Conservation (phyloP, 768 basidiomycete genomes). For the Boletus subcaerulescens region DNA sequence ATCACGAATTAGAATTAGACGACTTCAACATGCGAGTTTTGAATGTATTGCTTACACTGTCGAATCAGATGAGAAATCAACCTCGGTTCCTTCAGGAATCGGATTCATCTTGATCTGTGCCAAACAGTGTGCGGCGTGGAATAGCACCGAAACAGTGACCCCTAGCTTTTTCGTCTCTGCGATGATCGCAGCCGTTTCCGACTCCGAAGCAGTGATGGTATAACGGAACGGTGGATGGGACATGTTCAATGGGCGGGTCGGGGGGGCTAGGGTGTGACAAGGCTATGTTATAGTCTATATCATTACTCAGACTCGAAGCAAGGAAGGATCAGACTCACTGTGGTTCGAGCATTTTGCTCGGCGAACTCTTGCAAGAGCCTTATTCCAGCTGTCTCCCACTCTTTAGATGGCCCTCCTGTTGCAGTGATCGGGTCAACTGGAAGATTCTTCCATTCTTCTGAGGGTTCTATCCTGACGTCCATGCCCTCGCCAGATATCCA, state of each 20-base stretch:
- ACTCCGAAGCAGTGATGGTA: not conserved
- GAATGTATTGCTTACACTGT: slow-evolving; percentile 9
- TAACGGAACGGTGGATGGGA: slow-evolving; percentile 8
- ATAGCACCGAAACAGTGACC: slow-evolving; percentile 12
- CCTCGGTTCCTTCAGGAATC: slow-evolving; percentile 6
- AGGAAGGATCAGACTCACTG: slow-evolving; percentile 4
- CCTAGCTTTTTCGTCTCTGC: slow-evolving; percentile 10
- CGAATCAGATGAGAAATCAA: slow-evolving; percentile 9
- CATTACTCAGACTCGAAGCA: not conserved
- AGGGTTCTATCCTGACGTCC: slow-evolving; percentile 6
- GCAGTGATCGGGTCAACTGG: slow-evolving; percentile 26
- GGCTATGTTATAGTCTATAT: not conserved
- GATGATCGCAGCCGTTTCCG: slow-evolving; percentile 11
- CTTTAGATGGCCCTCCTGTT: slow-evolving; percentile 18
- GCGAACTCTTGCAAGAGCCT: slow-evolving; percentile 13
- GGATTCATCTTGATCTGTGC: slow-evolving; percentile 23
- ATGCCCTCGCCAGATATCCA: slow-evolving; percentile 20
- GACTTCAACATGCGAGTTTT: no score
- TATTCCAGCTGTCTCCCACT: slow-evolving; percentile 16
- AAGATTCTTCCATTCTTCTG: slow-evolving; percentile 25
- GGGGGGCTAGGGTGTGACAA: slow-evolving; percentile 7
- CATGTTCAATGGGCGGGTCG: slow-evolving; percentile 4
- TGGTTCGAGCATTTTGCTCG: not conserved
- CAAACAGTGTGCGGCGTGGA: slow-evolving; percentile 24
- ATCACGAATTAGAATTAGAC: not conserved